Base-by-base conservation (phyloP, 768 basidiomycete species). In the Mycena indigotica region DNA sequence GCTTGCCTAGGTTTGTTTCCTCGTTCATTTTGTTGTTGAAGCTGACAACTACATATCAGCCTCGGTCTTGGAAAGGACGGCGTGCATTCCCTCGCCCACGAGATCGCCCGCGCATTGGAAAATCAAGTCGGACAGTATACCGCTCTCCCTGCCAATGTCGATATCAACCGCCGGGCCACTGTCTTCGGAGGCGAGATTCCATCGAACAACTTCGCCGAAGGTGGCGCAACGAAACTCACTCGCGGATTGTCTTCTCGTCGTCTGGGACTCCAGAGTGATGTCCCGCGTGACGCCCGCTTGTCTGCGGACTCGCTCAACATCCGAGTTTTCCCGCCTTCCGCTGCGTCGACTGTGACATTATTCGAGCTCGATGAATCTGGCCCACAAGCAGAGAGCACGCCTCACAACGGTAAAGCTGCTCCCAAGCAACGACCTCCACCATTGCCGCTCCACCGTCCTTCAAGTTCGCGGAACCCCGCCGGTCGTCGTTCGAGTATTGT, bases 301-400 rank as follows among this genome's bases (percentile, higher is more conserved):
- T 88, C 85, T 0, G 54, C 84, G 8, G 73, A 70, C 48, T 70
- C 75, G 67, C 57, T 76, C 68, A 66, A 70, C 24, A 65, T 70
- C 39, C 38, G 10, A 26, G 44, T 19, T 59, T 67, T 72, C 25
- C 75, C 74, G 2, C 77, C 80, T 5, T 87, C 84, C 12, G 83
- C 85, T 2, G 81, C 84, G 5, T 86, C 87, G 19, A 84, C 84
- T 12, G 77, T 76, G 4, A 86, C 86, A 0, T 71, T 87, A 17
- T 87, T 86, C 64, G 86, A 88, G 32, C 76, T 80, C 48, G 77
- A 77, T 52, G 75, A 74, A 19, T 72, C 73, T 15, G 79, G 80
- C 28, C 84, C 84, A 23, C 75, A 78, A 41, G 81, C 84, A 3
- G 80, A 87, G 68, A 88, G 86, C 66, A 88, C 87, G 0, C 87